Percentiles rank a stretch among this genome's conserved stretches.
Conservation (phyloP, 177 flowering plant species). For the Vitis hybrid region DNA sequence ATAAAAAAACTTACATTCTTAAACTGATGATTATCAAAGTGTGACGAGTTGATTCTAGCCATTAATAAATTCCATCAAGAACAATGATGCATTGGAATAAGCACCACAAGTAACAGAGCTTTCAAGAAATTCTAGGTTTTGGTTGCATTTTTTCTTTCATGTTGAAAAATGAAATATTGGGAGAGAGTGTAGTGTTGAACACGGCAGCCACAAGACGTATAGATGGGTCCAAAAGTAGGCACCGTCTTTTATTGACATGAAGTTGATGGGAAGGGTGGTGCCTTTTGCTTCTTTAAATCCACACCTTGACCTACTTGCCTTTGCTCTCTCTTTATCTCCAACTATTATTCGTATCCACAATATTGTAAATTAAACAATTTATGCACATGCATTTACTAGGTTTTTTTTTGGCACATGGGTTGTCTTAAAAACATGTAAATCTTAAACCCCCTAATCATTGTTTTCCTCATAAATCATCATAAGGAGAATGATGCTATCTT, state of each 20-base stretch:
- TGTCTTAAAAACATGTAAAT: neutral
- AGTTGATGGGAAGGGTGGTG: neutral
- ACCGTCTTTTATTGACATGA: slow-evolving; percentile 38
- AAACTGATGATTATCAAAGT: too few species aligned
- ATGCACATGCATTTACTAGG: slow-evolving; percentile 4
- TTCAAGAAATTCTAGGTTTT: slow-evolving; percentile 16
- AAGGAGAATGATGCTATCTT: too few species aligned
- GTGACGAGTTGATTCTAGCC: too few species aligned
- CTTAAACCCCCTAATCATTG: too few species aligned
- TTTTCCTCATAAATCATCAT: too few species aligned
- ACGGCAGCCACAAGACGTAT: slow-evolving; percentile 21
- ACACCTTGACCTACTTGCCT: slow-evolving; percentile 8
- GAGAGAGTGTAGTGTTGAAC: slow-evolving; percentile 20
- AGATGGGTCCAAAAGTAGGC: slow-evolving; percentile 36
- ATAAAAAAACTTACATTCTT: too few species aligned
- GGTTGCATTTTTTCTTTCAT: slow-evolving; percentile 11
- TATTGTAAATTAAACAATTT: neutral
- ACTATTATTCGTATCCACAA: too few species aligned
- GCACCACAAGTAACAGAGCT: neutral
- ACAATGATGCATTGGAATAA: too few species aligned
- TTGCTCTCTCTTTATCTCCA: slow-evolving; percentile 7
- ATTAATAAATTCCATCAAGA: too few species aligned
- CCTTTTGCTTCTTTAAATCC: slow-evolving; percentile 6
- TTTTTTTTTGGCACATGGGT: slow-evolving; percentile 1
- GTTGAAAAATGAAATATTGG: slow-evolving; percentile 14